Evolutionary conservation across 2,329 filamentous ascomycete genomes (phyloP).

Genomic region (Paraconiothyrium brasiliense): DNA sequence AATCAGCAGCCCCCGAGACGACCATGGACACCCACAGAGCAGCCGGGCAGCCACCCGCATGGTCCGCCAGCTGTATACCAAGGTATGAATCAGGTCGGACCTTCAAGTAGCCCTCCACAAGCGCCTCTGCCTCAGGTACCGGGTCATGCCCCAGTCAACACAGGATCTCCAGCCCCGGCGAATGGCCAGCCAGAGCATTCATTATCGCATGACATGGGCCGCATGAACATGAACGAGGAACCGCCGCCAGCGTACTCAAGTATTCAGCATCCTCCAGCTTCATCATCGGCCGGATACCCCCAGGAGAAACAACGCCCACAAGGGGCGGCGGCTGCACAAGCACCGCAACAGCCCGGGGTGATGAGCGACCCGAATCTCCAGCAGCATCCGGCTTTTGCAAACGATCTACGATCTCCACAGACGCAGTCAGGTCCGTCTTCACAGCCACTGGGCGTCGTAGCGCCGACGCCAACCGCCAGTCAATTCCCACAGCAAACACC

Average conservation of each 20-base stretch:
- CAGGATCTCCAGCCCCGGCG: slow-evolving; percentile 39
- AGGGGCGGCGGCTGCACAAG: slow-evolving; percentile 41
- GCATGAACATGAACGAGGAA: slow-evolving; percentile 80
- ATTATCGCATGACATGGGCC: slow-evolving; percentile 86
- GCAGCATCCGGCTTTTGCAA: slow-evolving; percentile 89
- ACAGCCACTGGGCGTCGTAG: slow-evolving; percentile 41
- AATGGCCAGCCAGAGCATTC: slow-evolving; percentile 62
- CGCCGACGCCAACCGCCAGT: slow-evolving; percentile 43
- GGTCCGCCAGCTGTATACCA: slow-evolving; percentile 93
- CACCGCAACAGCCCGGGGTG: slow-evolving; percentile 38
- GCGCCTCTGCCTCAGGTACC: slow-evolving; percentile 39
- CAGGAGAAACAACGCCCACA: slow-evolving; percentile 75
- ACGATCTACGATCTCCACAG: slow-evolving; percentile 72
- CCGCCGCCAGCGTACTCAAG: slow-evolving; percentile 96
- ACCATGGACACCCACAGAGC: slow-evolving; percentile 95
- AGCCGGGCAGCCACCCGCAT: slow-evolving; percentile 84
- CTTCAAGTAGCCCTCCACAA: slow-evolving; percentile 53
- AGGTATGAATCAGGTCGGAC: slow-evolving; percentile 74
- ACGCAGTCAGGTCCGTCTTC: slow-evolving; percentile 47
- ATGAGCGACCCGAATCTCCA: slow-evolving; percentile 55
- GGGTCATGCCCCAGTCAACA: slow-evolving; percentile 25
- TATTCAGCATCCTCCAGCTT: slow-evolving; percentile 57
- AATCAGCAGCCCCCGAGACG: slow-evolving; percentile 60
- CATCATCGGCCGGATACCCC: slow-evolving; percentile 70
- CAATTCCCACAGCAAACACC: slow-evolving; percentile 37